Conservation (phyloP, 768 basidiomycete species). For the Amanita molliuscula region DNA sequence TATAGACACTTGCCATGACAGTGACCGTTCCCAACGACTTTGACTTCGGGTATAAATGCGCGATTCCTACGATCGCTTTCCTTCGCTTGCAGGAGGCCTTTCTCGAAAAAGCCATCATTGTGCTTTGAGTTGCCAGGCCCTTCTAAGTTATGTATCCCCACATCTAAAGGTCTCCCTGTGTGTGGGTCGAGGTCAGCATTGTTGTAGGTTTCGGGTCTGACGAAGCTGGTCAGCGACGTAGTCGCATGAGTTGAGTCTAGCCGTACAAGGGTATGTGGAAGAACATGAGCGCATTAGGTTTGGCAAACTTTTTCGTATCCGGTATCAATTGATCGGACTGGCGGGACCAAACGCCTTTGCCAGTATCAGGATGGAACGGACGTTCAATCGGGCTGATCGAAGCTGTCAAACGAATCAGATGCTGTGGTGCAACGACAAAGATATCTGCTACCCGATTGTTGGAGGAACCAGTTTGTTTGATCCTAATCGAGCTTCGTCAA, state of each 20-base stretch:
- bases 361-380: slow-evolving; percentile 74
- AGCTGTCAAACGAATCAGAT: slow-evolving; percentile 18
- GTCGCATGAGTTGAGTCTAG: background rate
- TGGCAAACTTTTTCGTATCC: slow-evolving; percentile 50
- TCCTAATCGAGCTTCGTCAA: slow-evolving; percentile 23
- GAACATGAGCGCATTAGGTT: slow-evolving; percentile 95
- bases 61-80: slow-evolving; percentile 57
- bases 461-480: slow-evolving; percentile 88
- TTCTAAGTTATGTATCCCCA: slow-evolving; percentile 59
- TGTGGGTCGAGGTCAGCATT: slow-evolving; percentile 54
- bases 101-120: slow-evolving; percentile 78
- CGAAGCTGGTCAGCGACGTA: slow-evolving; percentile 1
- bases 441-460: slow-evolving; percentile 46
- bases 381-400: slow-evolving; percentile 67
- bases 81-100: slow-evolving; percentile 60
- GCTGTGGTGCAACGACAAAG: background rate
- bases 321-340: slow-evolving; percentile 53
- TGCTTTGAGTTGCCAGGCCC: slow-evolving; percentile 49
- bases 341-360: slow-evolving; percentile 50
- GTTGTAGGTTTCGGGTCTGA: slow-evolving; percentile 65
- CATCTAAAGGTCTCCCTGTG: slow-evolving; percentile 54
- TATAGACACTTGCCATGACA: slow-evolving; percentile 52
- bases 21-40: slow-evolving; percentile 87
- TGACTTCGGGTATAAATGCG: slow-evolving; percentile 55
- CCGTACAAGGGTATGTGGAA: slow-evolving; percentile 93